Base-by-base conservation (phyloP, 2,329 filamentous ascomycete species). In the Penicillium aurantiogriseum region DNA sequence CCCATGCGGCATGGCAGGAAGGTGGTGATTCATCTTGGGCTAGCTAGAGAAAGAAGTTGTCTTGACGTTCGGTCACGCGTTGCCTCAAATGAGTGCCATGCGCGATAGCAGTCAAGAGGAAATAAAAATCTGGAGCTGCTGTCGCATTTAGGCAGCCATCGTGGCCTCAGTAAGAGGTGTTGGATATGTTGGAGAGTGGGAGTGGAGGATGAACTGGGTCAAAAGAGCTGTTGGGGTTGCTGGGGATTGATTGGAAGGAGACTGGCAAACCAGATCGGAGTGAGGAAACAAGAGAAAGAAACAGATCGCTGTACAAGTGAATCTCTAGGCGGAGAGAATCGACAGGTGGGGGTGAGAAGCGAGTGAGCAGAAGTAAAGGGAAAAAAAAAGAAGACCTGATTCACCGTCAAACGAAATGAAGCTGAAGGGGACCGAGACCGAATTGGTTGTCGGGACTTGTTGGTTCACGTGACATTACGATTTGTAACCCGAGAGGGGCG, bases 11-110 rank as follows among this genome's bases (percentile, higher is more conserved):
- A 76, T 77, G 63, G 70, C 71, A 66, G 71, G 74, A 64, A 76
- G 66, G 68, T 78, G 75, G 64, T 77, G 75, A 67, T 78, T 78
- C 74, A 78, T 78, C 70, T 71, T 77, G 71, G 72, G 68, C 68
- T 69, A 63, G 65, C 66, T 67, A 61, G 65, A 56, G 62, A 59
- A 57, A 29, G 57, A 58, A 60, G 60, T 67, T 70, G 71, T 66
- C 69, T 72, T 71, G 66, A 72, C 67, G 60, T 71, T 70, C 61
- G 71, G 65, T 69, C 71, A 73, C 71, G 72, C 71, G 65, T 71
- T 72, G 67, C 71, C 69, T 74, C 71, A 67, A 47, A 72, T 66
- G 69, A 72, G 67, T 74, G 74, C 73, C 74, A 76, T 76, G 68
- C 69, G 73, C 72, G 59, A 63, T 56, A 51, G 54, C 63, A 64